Evolutionary conservation across 106 monocot species (phyloP), one percentile per base, ranked within the genome.

Genomic region (Acorus gramineus): DNA sequence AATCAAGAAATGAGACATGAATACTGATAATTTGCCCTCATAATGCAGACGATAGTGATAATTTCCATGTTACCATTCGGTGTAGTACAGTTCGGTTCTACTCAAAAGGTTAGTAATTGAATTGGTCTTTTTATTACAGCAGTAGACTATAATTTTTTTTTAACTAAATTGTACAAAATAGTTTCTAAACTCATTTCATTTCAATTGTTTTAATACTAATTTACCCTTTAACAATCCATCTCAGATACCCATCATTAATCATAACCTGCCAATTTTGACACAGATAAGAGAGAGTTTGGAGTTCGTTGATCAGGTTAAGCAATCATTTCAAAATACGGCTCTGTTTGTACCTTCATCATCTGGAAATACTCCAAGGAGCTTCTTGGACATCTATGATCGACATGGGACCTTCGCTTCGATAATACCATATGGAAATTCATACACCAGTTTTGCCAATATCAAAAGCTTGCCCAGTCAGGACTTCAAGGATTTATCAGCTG

Each of bases 221-320:
- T 46, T 28, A 46, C 44, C 1, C 44, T 3, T 9, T 61, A 7
- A 59, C 44, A 5, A 10, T 44, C 8, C 7, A 47, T 14, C n/a
- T 49, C 4, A 49, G 63, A 49, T n/a, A 47, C 6, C 47, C 28
- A 28, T 28, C 28, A 28, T 28, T 28, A 28, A 28, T 44, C 3
- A 45, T 7, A 6, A 5, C 1, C 44, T 56, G 11, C 5, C 46
- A 11, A 49, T 8, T 28, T 47, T 56, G 4, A 6, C 70, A 28
- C 28, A 96, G 91, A 69, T 91, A 55, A 46, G 43, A 43, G 87
- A 95, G 67, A 85, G 63, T 74, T 64, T 65, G 6, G 76, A 70
- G 63, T 87, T 95, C 56, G 10, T 87, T 4, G 53, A 61, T 48
- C 71, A 87, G 71, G 80, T 72, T 53, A 75, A 68, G 55, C 46